Base-by-base conservation (phyloP, 306 rosid genomes). In the Mimosa bimucronata region DNA sequence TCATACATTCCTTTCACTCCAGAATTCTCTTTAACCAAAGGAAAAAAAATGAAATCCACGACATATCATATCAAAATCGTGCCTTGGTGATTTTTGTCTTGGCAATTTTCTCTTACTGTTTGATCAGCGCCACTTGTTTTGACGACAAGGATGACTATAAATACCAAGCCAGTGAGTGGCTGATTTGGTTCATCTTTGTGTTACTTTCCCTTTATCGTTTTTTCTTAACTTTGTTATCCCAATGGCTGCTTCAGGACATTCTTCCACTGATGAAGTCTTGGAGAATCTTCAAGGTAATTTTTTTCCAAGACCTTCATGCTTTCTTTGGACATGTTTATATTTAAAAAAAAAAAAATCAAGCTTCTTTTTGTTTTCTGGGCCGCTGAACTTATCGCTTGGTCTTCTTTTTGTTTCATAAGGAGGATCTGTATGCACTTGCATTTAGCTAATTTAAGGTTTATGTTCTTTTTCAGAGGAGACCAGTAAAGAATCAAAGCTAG, bases 251-350 rank as follows among this genome's bases (percentile, higher is more conserved):
- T 67, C 73, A 11, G 30, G 41, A 10, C 50, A 67, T n/a, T 67
- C 73, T n/a, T 67, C 73, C 50, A 67, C 73, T 11, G 31, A 67
- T 21, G 73, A 67, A 67, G 73, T 44, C 52, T 37, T 67, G 73
- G 50, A 67, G 30, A 67, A 67, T 29, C 31, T 21, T 40, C 52
- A 38, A 67, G 73, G 73, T 67, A 53, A 7, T n/a, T 21, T 9
- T 55, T 21, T 21, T 1, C 3, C 3, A 55, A 9, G 14, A 21
- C 62, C 28, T 26, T 21, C 14, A 55, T 10, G 25, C 60, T 53
- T 53, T 53, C 26, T 53, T 0, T 57, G 64, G 29, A 57, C 29
- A 57, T 57, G 14, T 23, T 9, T 23, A 57, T 2, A 53, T 8
- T 53, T n/a, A 2, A 21, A 21, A 55, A 18, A 3, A 34, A 34